Conservation (phyloP, 371 early-diverging fungal species). For the Edhazardia aedis region DNA sequence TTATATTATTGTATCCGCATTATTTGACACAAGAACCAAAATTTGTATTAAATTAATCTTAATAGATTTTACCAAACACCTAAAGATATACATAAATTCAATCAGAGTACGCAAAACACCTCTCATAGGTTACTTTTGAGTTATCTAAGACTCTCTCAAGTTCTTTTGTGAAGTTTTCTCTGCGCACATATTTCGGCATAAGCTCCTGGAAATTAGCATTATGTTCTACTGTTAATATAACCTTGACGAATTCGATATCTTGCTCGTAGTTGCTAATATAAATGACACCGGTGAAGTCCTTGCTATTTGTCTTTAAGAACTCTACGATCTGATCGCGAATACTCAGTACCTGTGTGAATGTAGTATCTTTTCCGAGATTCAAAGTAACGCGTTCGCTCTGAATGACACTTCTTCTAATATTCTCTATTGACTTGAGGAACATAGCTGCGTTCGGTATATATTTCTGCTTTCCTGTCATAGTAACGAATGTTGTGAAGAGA, state of each 20-base stretch:
- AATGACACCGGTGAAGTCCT: conserved; percentile 26
- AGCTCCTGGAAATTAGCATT: conserved; percentile 38
- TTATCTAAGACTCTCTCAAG: conserved; percentile 15
- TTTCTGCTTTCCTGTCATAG: conserved; percentile 20
- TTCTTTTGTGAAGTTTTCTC: conserved; percentile 18
- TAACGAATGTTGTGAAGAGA: conserved; percentile 35
- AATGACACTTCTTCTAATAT: conserved; percentile 39
- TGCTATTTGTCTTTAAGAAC: conserved; percentile 12
- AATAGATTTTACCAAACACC: too few relatives aligned
- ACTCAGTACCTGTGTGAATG: conserved; percentile 17
- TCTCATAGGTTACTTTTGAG: conserved; percentile 3
- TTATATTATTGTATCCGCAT: too few relatives aligned
- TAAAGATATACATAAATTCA: too few relatives aligned
- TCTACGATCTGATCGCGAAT: conserved; percentile 22
- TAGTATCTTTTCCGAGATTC: conserved; percentile 11
- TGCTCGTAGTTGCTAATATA: conserved; percentile 21
- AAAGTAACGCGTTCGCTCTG: conserved; percentile 30
- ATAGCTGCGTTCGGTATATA: conserved; percentile 42
- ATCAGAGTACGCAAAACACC: too few relatives aligned
- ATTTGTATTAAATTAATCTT: too few relatives aligned
- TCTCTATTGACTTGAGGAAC: conserved; percentile 32
- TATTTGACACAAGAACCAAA: too few relatives aligned
- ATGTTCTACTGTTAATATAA: conserved; percentile 34
- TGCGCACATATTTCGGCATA: conserved; percentile 17
- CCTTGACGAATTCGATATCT: conserved; percentile 7